Evolutionary conservation across 1,284 basidiomycete species (phyloP), one percentile per base, ranked within the genome.

Genomic region (Abortiporus biennis): DNA sequence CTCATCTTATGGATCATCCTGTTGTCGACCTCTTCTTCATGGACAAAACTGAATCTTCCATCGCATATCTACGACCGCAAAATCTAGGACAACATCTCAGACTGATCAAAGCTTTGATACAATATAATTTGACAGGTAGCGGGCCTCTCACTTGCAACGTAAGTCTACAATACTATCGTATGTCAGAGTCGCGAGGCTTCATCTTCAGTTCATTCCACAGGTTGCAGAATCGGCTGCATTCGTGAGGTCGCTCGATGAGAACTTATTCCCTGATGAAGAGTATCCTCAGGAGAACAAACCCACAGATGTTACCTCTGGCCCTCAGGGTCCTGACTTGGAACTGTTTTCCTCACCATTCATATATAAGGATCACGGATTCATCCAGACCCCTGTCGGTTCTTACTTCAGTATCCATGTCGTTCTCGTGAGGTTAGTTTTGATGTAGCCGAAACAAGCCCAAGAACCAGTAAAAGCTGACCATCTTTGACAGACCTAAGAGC

Each of bases 311-410:
- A 78, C 74, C 0, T 78, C 80, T 1, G 76, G 68, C 1, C 54
- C 67, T 2, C 63, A 67, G 4, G 73, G 76, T 20, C 81, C 81
- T 2, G 81, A 84, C 44, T 56, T 84, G 13, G 81, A 85, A 50
- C 38, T 83, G n/a, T 72, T 82, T 50, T 55, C 64, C 3, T 63
- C 68, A 1, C 68, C 78, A 0, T 32, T 73, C 11, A 66, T 65
- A 3, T 78, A 72, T 48, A 66, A 54, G 19, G 49, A 58, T n/a
- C 54, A 58, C 23, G 57, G 54, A 9, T 22, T 36, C 5, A 47
- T 38, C 1, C 1, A 13, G 2, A 36, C 55, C 19, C 51, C 55
- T 12, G 24, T 37, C 22, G 55, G 48, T 1, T 49, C 63, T 19
- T 50, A 59, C 22, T 56, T 66, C 37, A 54, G 49, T 23, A 38